phyloP scores from a whole-genome alignment of 768 basidiomycete genomes.

The Leccinum aurantiacum region DNA sequence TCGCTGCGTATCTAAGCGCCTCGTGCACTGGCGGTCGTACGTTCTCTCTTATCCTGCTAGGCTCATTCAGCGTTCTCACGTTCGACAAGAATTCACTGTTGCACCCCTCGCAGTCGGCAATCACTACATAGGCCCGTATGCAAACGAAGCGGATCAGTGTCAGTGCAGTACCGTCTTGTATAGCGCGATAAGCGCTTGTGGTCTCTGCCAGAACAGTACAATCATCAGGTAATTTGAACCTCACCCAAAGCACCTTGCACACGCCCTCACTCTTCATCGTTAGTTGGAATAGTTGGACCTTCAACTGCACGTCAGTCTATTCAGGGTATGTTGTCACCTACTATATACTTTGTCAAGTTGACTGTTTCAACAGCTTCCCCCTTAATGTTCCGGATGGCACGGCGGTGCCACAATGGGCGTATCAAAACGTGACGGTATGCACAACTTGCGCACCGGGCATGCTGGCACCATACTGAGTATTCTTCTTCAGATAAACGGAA shows the following conservation, averaged over 20 bases:
- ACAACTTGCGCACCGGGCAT: not conserved
- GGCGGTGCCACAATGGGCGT: conserved; percentile 63
- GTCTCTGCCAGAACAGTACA: conserved; percentile 49
- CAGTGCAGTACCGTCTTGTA: conserved; percentile 59
- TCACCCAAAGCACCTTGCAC: not conserved
- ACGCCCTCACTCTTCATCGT: conserved; percentile 3
- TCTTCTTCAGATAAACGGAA: conserved; percentile 32
- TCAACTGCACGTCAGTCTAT: conserved; percentile 45
- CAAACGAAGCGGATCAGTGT: conserved; percentile 35
- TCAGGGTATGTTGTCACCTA: conserved; percentile 17
- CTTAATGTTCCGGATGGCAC: conserved; percentile 47
- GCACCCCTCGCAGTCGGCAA: conserved; percentile 36
- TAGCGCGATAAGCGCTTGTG: conserved; percentile 57
- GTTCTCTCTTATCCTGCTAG: conserved; percentile 19
- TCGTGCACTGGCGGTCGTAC: conserved; percentile 43
- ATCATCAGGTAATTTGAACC: conserved; percentile 34
- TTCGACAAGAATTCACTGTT: conserved; percentile 38
- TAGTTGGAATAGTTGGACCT: conserved; percentile 55
- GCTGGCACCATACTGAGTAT: conserved; percentile 5
- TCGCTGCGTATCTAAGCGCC: conserved; percentile 44
- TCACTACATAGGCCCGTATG: conserved; percentile 36
- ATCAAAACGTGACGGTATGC: conserved; percentile 47
- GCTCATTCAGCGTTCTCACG: conserved; percentile 9
- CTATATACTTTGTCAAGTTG: not conserved
- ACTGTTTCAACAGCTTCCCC: conserved; percentile 40